A percentile compares a stretch with the other conserved stretches of the same genome.
phyloP scores from a whole-genome alignment of 2,329 filamentous ascomycete genomes.

The Hypoxylon sp. region DNA sequence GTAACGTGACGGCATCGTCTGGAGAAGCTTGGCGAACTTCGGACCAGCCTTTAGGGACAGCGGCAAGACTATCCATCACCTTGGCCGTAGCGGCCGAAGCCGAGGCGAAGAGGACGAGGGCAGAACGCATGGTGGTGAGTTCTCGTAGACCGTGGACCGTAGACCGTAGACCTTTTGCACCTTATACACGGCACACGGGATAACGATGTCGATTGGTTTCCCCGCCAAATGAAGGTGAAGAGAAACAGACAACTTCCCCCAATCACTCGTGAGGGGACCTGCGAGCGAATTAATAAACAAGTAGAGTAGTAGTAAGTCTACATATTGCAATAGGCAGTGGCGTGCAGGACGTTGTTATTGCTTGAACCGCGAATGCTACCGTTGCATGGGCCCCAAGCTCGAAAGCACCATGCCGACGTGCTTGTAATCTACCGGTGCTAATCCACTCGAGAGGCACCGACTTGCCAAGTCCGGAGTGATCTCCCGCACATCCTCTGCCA shows the following conservation, averaged over 20 bases:
- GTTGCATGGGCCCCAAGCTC: conserved; percentile 24
- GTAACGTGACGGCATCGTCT: conserved; percentile 43
- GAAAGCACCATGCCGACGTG: conserved; percentile 19
- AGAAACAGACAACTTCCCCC: conserved; percentile 8
- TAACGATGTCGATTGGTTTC: conserved; percentile 5
- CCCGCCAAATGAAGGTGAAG: conserved; percentile 30
- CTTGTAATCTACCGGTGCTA: conserved; percentile 38
- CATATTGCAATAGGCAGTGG: conserved; percentile 30
- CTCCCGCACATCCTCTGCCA: conserved; percentile 42
- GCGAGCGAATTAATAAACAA: conserved; percentile 37
- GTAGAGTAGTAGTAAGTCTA: conserved; percentile 32
- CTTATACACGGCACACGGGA: too few species aligned
- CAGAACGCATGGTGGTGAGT: conserved; percentile 42
- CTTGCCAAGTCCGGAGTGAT: conserved; percentile 48
- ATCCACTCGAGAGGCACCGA: conserved; percentile 34
- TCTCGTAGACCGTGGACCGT: too few species aligned
- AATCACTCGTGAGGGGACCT: conserved; percentile 21
- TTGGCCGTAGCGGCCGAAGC: conserved; percentile 47
- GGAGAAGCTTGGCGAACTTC: conserved; percentile 43
- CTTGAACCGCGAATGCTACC: conserved; percentile 25
- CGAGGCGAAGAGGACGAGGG: conserved; percentile 45
- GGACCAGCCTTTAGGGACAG: conserved; percentile 47
- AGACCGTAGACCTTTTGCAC: too few species aligned
- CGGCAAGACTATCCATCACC: conserved; percentile 47
- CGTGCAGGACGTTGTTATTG: conserved; percentile 16